phyloP scores from a whole-genome alignment of 2,329 filamentous ascomycete species.

The Macrophomina phaseolina region DNA sequence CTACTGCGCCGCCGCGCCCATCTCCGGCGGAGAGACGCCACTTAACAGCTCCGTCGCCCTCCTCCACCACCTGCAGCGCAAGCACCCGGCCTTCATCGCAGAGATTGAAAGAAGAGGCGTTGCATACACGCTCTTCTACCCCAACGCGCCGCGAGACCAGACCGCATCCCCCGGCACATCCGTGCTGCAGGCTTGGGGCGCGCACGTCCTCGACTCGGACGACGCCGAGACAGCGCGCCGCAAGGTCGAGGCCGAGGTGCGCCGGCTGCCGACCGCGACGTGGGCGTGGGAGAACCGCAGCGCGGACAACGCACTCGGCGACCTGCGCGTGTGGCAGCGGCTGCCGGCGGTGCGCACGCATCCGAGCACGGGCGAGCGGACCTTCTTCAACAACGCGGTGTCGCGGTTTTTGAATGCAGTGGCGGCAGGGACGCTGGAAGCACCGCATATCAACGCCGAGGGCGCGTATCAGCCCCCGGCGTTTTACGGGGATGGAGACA shows the following conservation, averaged over 20 bases:
- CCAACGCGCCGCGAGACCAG: constrained; percentile 27
- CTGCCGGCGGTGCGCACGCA: constrained; percentile 28
- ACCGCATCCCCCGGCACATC: constrained; percentile 27
- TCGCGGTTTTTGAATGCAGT: constrained; percentile 24
- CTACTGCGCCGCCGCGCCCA: constrained; percentile 27
- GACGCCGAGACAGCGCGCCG: constrained; percentile 25
- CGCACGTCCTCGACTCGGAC: constrained; percentile 28
- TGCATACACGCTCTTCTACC: constrained; percentile 30
- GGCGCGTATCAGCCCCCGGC: constrained; percentile 5
- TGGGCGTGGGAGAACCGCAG: constrained; percentile 28
- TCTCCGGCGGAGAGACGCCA: constrained; percentile 30
- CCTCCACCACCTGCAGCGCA: constrained; percentile 25
- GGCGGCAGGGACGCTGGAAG: constrained; percentile 14
- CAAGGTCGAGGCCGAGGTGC: constrained; percentile 30
- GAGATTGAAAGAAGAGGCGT: constrained; percentile 28
- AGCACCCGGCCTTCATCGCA: constrained; percentile 29
- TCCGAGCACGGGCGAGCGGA: not conserved
- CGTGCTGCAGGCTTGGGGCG: constrained; percentile 30
- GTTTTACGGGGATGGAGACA: not conserved
- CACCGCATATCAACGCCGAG: constrained; percentile 25
- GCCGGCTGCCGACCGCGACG: constrained; percentile 28
- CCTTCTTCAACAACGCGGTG: constrained; percentile 28
- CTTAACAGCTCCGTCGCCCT: constrained; percentile 30
- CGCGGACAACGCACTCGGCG: constrained; percentile 17
- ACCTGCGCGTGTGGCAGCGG: constrained; percentile 27